Evolutionary conservation across 2,329 filamentous ascomycete species (phyloP).

Genomic region (Exophiala alcalophila): DNA sequence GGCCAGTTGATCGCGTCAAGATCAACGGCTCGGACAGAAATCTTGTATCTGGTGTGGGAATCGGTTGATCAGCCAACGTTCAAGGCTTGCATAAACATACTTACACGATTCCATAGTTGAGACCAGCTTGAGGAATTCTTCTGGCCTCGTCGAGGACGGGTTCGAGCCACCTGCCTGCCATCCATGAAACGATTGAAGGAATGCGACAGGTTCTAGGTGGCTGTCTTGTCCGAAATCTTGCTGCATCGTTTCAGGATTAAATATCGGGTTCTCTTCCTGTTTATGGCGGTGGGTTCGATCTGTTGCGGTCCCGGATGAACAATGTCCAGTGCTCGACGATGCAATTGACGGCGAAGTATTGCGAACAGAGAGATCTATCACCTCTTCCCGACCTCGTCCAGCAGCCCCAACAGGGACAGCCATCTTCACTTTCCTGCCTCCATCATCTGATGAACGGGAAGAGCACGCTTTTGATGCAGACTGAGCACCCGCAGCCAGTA

Average conservation of each 20-base stretch:
- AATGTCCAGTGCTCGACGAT: too few species aligned
- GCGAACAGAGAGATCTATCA: too few species aligned
- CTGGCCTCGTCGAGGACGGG: background rate
- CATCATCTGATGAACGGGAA: background rate
- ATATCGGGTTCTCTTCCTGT: too few species aligned
- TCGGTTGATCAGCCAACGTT: background rate
- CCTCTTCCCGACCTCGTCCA: too few species aligned
- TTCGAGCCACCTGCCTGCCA: constrained; percentile 6
- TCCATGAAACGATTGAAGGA: background rate
- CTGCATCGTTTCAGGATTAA: too few species aligned
- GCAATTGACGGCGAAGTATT: too few species aligned
- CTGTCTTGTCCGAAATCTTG: too few species aligned
- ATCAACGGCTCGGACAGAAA: constrained; percentile 14
- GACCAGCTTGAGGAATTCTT: constrained; percentile 8
- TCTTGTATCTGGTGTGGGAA: constrained; percentile 2
- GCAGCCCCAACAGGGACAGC: too few species aligned
- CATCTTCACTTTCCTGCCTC: too few species aligned
- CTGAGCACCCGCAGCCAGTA: background rate
- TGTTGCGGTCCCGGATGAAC: too few species aligned
- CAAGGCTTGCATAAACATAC: background rate
- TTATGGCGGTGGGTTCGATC: too few species aligned
- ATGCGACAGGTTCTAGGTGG: background rate
- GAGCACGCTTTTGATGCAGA: background rate
- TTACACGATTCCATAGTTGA: constrained; percentile 9
- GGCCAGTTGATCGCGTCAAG: background rate